Evolutionary conservation across 2,329 filamentous ascomycete species (phyloP).

Genomic region (Hypomyces rosellus): DNA sequence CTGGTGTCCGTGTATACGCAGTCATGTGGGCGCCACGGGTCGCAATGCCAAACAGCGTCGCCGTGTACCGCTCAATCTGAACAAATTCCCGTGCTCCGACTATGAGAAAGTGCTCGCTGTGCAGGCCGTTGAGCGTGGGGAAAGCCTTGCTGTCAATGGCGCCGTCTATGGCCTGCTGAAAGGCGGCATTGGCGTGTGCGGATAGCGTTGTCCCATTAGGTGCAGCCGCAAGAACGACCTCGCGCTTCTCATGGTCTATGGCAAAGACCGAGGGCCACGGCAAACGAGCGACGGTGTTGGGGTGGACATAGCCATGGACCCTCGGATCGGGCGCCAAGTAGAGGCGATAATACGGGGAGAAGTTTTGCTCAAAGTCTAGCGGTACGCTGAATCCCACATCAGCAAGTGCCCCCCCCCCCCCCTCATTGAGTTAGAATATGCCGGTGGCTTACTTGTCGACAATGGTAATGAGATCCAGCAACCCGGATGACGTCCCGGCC

Average conservation of each 20-base stretch:
- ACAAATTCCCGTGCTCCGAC: slow-evolving; percentile 31
- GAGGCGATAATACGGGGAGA: slow-evolving; percentile 38
- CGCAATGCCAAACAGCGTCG: slow-evolving; percentile 59
- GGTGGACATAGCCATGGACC: slow-evolving; percentile 45
- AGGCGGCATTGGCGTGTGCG: slow-evolving; percentile 30
- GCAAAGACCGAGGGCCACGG: slow-evolving; percentile 38
- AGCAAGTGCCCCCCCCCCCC: too few species aligned
- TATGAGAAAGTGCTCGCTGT: slow-evolving; percentile 39
- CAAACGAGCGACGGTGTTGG: slow-evolving; percentile 38
- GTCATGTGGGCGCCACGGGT: slow-evolving; percentile 63
- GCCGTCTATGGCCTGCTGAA: slow-evolving; percentile 33
- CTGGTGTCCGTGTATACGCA: slow-evolving; percentile 41
- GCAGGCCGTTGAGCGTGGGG: slow-evolving; percentile 30
- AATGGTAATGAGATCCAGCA: slow-evolving; percentile 33
- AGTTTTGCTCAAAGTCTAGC: slow-evolving; percentile 33
- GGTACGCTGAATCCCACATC: slow-evolving; percentile 37
- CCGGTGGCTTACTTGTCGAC: slow-evolving; percentile 35
- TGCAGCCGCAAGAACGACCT: slow-evolving; percentile 26
- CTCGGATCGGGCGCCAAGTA: slow-evolving; percentile 37
- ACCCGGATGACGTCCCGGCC: slow-evolving; percentile 14
- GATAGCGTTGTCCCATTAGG: slow-evolving; percentile 19
- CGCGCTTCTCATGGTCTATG: slow-evolving; percentile 26
- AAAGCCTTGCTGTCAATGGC: slow-evolving; percentile 33
- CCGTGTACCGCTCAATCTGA: slow-evolving; percentile 55
- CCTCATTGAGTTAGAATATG: too few species aligned